Evolutionary conservation across 768 basidiomycete genomes (phyloP).

Genomic region (Termitomyces sp.): DNA sequence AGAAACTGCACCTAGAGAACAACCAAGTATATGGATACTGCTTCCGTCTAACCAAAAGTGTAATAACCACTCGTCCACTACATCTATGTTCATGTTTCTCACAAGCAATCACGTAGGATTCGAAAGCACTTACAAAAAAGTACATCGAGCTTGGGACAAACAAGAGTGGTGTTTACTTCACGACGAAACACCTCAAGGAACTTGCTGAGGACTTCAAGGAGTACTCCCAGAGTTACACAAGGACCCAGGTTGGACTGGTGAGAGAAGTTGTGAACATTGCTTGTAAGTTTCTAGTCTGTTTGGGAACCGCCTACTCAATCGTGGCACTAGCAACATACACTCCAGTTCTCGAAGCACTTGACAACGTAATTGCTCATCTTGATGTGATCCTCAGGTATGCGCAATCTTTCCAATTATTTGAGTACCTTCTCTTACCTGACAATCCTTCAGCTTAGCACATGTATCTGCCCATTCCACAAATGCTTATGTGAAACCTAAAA

Average conservation of each 20-base stretch:
- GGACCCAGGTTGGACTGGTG: conserved; percentile 75
- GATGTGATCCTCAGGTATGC: conserved; percentile 88
- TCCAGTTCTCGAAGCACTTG: conserved; percentile 79
- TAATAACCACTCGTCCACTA: conserved; percentile 30
- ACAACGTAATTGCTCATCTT: conserved; percentile 79
- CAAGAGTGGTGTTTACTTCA: conserved; percentile 88
- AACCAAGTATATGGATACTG: conserved; percentile 87
- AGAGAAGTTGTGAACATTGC: conserved; percentile 93
- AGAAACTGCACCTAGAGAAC: conserved; percentile 95
- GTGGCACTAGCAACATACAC: conserved; percentile 76
- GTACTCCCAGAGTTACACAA: conserved; percentile 60
- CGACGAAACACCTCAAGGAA: conserved; percentile 67
- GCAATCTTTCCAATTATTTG: neutral
- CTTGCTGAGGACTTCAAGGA: conserved; percentile 71
- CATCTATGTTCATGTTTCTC: neutral
- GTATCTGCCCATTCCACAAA: conserved; percentile 84
- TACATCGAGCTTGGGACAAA: conserved; percentile 83
- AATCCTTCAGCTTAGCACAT: conserved; percentile 73
- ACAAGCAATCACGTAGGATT: conserved; percentile 53
- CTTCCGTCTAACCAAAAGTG: conserved; percentile 88
- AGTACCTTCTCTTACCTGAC: neutral
- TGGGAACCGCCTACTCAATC: conserved; percentile 19
- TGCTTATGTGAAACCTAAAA: conserved; percentile 81
- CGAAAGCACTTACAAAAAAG: conserved; percentile 58
- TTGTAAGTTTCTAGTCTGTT: conserved; percentile 39